These are phyloP conservation scores for Camelina hispida DNA, from an alignment of 345 rosid genomes.

Conservation along the genomic window DNA sequence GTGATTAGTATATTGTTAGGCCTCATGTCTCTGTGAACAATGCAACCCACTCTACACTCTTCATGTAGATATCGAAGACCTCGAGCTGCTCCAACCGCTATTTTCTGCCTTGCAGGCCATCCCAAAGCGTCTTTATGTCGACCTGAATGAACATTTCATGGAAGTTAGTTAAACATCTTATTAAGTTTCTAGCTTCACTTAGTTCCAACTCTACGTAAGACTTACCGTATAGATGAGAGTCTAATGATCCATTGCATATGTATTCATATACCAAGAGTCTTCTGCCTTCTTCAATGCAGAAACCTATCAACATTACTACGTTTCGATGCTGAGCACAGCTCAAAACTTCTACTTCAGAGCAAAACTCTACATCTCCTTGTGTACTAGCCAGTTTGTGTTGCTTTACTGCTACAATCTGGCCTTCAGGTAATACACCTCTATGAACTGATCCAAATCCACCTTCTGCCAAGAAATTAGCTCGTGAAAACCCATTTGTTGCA, in stretches of 20 bases:
- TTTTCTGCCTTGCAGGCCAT: conserved; percentile 62
- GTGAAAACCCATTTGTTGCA: conserved; percentile 61
- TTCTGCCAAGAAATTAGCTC: conserved; percentile 54
- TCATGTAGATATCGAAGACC: conserved; percentile 77
- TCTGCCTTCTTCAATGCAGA: conserved; percentile 57
- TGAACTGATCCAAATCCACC: conserved; percentile 67
- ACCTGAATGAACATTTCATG: conserved; percentile 21
- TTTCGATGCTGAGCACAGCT: conserved; percentile 75
- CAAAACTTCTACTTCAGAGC: conserved; percentile 68
- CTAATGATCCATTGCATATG: conserved; percentile 69
- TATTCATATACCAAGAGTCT: conserved; percentile 70
- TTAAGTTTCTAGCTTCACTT: neutral
- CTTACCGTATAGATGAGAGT: conserved; percentile 67
- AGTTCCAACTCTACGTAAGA: neutral
- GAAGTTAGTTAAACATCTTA: neutral
- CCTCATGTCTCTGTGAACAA: conserved; percentile 69
- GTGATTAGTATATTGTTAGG: conserved; percentile 72
- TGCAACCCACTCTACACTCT: conserved; percentile 78
- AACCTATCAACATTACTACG: conserved; percentile 68
- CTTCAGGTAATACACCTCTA: conserved; percentile 57
- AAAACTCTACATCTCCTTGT: conserved; percentile 65
- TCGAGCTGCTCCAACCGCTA: conserved; percentile 72
- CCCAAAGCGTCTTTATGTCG: conserved; percentile 44
- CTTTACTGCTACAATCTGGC: conserved; percentile 69
- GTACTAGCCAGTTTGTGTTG: conserved; percentile 53